Conservation (phyloP, 371 early-diverging fungal genomes). For the Circinella minor region DNA sequence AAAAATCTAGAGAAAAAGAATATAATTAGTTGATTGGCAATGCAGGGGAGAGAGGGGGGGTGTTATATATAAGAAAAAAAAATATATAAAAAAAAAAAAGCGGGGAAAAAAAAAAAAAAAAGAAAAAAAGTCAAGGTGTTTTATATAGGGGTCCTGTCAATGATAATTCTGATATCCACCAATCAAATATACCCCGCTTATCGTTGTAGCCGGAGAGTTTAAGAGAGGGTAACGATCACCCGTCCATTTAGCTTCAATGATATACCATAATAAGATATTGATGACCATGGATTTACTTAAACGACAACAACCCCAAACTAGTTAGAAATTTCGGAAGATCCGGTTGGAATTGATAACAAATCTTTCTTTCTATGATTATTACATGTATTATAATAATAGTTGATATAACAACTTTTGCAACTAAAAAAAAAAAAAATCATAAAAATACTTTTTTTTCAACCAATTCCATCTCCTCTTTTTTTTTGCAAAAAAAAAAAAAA, state of each 20-base stretch:
- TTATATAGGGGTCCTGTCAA: constrained; percentile 1
- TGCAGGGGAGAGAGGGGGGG: no score
- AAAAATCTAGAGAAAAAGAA: no score
- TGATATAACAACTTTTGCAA: no score
- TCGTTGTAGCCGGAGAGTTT: background rate
- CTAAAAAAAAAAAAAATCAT: background rate
- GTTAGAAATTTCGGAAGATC: background rate
- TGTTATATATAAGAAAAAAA: no score
- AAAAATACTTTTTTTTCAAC: background rate
- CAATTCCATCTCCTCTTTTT: background rate
- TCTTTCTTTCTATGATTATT: background rate
- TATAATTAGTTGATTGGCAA: no score
- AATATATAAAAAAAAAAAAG: background rate
- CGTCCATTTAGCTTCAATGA: background rate
- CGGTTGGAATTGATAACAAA: background rate
- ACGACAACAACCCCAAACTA: no score
- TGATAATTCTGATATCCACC: constrained; percentile 6
- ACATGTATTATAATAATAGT: background rate
- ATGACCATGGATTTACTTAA: background rate
- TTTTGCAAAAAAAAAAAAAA: background rate
- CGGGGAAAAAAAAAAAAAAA: background rate
- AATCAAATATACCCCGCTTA: constrained; percentile 9
- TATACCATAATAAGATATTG: background rate
- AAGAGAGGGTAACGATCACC: background rate
- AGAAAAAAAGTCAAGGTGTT: background rate